A percentile compares a stretch with the other conserved stretches of the same genome.
These are phyloP conservation scores for Saussurea involucrata DNA, from an alignment of 129 eudicot genomes.

Conservation along the genomic window DNA sequence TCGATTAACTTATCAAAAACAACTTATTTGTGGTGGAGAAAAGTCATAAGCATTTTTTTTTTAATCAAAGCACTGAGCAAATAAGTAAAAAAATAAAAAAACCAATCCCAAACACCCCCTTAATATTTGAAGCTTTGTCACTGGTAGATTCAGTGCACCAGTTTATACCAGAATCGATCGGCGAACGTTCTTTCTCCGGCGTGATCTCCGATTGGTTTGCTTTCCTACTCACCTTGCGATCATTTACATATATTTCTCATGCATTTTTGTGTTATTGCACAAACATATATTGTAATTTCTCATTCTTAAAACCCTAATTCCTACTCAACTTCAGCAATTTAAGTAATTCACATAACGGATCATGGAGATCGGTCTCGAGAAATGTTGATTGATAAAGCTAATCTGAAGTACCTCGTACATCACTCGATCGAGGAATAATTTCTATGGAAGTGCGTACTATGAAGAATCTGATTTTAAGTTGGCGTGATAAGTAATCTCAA, in stretches of 20 bases:
- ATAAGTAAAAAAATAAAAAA: too few species aligned
- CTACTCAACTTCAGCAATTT: conserved; percentile 8
- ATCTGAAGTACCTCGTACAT: conserved; percentile 7
- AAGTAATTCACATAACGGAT: conserved; percentile 5
- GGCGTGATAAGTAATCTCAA: not conserved
- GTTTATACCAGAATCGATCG: conserved; percentile 9
- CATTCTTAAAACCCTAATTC: conserved; percentile 24
- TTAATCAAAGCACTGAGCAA: too few species aligned
- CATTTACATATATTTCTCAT: conserved; percentile 3
- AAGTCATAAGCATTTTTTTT: too few species aligned
- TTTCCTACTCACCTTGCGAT: not conserved
- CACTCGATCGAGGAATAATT: not conserved
- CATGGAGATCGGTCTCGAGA: conserved; percentile 17
- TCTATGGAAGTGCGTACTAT: not conserved
- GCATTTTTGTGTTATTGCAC: conserved; percentile 4
- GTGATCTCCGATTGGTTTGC: conserved; percentile 33
- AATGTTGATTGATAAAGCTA: conserved; percentile 11
- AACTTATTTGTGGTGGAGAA: too few species aligned
- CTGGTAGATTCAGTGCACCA: conserved; percentile 5
- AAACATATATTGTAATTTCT: not conserved
- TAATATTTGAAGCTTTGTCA: conserved; percentile 3
- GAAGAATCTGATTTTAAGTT: not conserved
- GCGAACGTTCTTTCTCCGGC: conserved; percentile 1
- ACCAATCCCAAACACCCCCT: too few species aligned
- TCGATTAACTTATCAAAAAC: too few species aligned